Percentiles rank a stretch among this genome's conserved stretches.
These are phyloP conservation scores for Naganishia albida DNA, from an alignment of 1,284 basidiomycete species.

Conservation along the genomic window DNA sequence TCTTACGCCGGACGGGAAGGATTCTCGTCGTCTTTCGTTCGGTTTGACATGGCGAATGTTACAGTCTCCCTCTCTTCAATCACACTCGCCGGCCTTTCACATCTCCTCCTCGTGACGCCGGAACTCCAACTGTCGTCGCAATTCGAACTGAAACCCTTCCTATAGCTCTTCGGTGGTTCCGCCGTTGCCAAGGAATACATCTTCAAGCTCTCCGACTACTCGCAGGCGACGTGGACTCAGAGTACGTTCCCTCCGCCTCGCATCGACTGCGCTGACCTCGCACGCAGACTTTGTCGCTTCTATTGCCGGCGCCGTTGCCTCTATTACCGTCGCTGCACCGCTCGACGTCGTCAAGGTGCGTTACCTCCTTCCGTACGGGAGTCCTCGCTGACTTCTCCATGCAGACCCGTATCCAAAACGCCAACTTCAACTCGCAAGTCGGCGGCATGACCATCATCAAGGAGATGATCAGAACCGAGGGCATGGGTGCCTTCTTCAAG, in stretches of 20 bases:
- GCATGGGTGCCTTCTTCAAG: slow-evolving; percentile 88
- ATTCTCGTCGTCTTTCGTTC: too few relatives aligned
- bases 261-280: slow-evolving; percentile 12
- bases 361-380: neutral
- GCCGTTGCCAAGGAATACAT: slow-evolving; percentile 92
- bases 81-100: too few relatives aligned
- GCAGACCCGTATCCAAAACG: slow-evolving; percentile 89
- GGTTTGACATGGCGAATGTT: too few relatives aligned
- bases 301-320: slow-evolving; percentile 88
- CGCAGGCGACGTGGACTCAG: slow-evolving; percentile 88
- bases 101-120: too few relatives aligned
- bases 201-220: slow-evolving; percentile 85
- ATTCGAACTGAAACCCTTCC: neutral
- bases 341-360: slow-evolving; percentile 82
- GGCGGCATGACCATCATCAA: slow-evolving; percentile 81
- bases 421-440: slow-evolving; percentile 89
- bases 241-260: slow-evolving; percentile 53
- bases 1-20: too few relatives aligned
- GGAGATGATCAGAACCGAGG: slow-evolving; percentile 87
- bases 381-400: neutral
- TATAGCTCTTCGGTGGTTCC: slow-evolving; percentile 90
- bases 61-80: too few relatives aligned
- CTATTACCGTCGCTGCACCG: slow-evolving; percentile 93
- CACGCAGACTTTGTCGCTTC: slow-evolving; percentile 80
- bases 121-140: too few relatives aligned